A percentile compares a stretch with the other conserved stretches of the same genome.
Evolutionary conservation across 176 grass and related monocot species (phyloP).

Genomic region (Phoenix dactylifera): DNA sequence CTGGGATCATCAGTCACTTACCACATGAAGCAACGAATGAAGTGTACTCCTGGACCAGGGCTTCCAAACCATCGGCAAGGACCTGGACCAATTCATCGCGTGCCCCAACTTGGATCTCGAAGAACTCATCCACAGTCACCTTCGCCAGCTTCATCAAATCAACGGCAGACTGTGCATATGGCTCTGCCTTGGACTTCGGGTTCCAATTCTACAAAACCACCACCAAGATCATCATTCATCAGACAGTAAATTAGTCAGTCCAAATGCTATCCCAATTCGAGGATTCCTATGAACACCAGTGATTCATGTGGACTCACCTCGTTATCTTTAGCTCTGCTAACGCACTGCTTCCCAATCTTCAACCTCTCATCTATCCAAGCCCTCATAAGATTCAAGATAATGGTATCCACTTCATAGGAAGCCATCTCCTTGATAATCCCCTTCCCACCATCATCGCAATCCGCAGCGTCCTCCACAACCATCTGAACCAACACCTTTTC

Average conservation of each 20-base stretch:
- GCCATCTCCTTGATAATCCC: conserved; percentile 12
- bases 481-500: conserved; percentile 39
- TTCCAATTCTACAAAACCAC: conserved; percentile 41
- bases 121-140: conserved; percentile 51
- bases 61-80: conserved; percentile 41
- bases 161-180: conserved; percentile 51
- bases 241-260: background rate
- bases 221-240: background rate
- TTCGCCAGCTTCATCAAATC: conserved; percentile 67
- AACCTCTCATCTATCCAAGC: conserved; percentile 57
- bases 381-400: conserved; percentile 29
- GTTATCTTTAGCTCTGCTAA: conserved; percentile 47
- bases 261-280: too few species aligned
- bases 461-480: conserved; percentile 16
- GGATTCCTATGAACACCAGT: too few species aligned
- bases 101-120: conserved; percentile 38
- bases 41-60: conserved; percentile 42
- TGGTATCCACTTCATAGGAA: conserved; percentile 38
- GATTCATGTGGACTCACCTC: conserved; percentile 21
- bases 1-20: conserved; percentile 1
- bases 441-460: conserved; percentile 17
- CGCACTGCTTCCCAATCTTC: conserved; percentile 31
- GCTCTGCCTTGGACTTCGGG: conserved; percentile 55
- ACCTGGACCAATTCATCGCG: conserved; percentile 31
- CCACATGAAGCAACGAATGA: conserved; percentile 38